Conservation (phyloP, 139 green algal species). For the Chlorella sp. region DNA sequence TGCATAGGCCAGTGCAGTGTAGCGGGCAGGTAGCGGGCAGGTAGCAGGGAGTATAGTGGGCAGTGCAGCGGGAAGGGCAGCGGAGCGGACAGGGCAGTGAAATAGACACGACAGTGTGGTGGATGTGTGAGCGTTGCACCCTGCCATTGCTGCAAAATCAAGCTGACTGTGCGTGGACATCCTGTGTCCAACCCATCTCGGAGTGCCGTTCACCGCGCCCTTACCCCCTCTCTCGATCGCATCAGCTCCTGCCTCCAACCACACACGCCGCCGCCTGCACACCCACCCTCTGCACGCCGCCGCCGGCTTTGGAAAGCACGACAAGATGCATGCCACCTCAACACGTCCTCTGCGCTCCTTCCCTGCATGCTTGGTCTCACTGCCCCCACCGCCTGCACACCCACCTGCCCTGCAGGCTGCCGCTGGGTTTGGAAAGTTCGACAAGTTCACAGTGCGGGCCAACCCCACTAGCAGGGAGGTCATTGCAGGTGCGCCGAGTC, state of each 20-base stretch:
- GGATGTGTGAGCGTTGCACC: too few relatives aligned
- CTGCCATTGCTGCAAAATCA: too few relatives aligned
- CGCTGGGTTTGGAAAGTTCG: constrained; percentile 11
- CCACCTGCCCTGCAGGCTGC: constrained; percentile 9
- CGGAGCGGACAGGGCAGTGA: not conserved
- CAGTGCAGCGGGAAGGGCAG: not conserved
- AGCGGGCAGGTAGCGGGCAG: too few relatives aligned
- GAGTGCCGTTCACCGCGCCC: not conserved
- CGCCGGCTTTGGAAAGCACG: constrained; percentile 13
- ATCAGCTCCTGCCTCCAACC: not conserved
- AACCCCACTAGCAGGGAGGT: constrained; percentile 72
- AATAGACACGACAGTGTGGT: too few relatives aligned
- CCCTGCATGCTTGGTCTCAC: not conserved
- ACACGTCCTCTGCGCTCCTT: too few relatives aligned
- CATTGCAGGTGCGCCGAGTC: constrained; percentile 57
- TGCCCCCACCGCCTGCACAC: too few relatives aligned
- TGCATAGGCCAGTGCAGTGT: too few relatives aligned
- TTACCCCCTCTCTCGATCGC: not conserved
- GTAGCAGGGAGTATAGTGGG: not conserved
- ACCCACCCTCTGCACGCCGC: too few relatives aligned
- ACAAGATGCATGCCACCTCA: too few relatives aligned
- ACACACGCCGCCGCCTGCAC: too few relatives aligned
- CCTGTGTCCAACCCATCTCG: not conserved
- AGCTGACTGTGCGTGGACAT: too few relatives aligned
- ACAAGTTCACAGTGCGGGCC: constrained; percentile 71